A percentile compares a stretch with the other conserved stretches of the same genome.
phyloP scores from a whole-genome alignment of 148 eudicot genomes.

The Chenopodium berlandieri region DNA sequence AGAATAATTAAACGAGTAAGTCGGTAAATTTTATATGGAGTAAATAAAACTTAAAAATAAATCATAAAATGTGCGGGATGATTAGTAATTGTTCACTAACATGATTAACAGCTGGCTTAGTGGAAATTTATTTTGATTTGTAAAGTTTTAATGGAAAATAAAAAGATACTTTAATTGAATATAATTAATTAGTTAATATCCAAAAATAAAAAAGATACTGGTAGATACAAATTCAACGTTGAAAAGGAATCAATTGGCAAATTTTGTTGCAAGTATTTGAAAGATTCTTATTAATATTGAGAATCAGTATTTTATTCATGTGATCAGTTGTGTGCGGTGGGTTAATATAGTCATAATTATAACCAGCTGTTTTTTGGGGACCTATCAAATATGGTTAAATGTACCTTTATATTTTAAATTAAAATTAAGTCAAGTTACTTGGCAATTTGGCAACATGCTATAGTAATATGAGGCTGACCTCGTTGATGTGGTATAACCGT shows the following conservation, averaged over 20 bases:
- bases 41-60: no score
- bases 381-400: not conserved
- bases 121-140: no score
- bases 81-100: not conserved
- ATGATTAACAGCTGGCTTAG: not conserved
- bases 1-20: no score
- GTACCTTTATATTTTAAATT: no score
- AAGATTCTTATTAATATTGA: not conserved
- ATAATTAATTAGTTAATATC: no score
- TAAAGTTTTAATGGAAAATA: no score
- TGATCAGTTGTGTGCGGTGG: not conserved
- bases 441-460: no score
- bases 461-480: not conserved
- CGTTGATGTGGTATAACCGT: not conserved
- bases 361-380: not conserved
- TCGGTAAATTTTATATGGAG: no score
- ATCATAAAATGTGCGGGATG: no score
- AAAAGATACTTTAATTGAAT: no score
- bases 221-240: not conserved
- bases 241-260: not conserved
- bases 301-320: slow-evolving; percentile 6
- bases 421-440: no score
- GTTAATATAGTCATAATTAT: not conserved
- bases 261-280: not conserved
- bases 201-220: no score